Evolutionary conservation across 306 rosid species (phyloP).

Genomic region (Hippophae rhamnoides): DNA sequence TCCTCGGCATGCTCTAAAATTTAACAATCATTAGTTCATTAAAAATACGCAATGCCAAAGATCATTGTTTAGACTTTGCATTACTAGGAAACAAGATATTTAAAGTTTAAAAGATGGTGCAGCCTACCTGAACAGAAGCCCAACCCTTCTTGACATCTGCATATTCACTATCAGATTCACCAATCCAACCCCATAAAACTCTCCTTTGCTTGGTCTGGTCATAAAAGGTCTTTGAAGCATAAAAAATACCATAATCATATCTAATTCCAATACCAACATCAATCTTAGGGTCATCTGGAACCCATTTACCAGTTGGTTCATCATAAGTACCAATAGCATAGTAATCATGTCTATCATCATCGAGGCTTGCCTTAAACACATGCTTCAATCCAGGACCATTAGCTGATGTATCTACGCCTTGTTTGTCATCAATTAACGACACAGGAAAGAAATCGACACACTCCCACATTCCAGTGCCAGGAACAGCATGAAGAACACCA

Average conservation of each 20-base stretch:
- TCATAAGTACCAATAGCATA: constrained; percentile 66
- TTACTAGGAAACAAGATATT: no score
- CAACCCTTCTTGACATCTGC: constrained; percentile 77
- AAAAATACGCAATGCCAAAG: no score
- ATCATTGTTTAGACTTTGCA: no score
- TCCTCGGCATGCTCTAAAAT: constrained; percentile 69
- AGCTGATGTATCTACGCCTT: constrained; percentile 50
- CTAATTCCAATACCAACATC: constrained; percentile 73
- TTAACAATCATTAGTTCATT: no score
- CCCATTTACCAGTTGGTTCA: constrained; percentile 42
- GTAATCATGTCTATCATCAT: constrained; percentile 67
- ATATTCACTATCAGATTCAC: constrained; percentile 73
- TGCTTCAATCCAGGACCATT: constrained; percentile 52
- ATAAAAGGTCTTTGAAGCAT: constrained; percentile 76
- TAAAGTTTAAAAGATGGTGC: no score
- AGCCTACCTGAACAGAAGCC: constrained; percentile 63
- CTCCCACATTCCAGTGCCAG: constrained; percentile 88
- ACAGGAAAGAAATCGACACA: constrained; percentile 80
- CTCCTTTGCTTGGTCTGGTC: constrained; percentile 51
- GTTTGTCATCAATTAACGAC: constrained; percentile 10
- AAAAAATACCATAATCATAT: constrained; percentile 71
- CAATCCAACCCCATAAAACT: constrained; percentile 91
- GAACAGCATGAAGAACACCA: constrained; percentile 49
- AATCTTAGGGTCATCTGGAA: constrained; percentile 37
- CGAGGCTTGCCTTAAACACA: constrained; percentile 69